These are phyloP conservation scores for Paramecium tetraurelia DNA, from an alignment of 73 alveolate species.

Conservation along the genomic window DNA sequence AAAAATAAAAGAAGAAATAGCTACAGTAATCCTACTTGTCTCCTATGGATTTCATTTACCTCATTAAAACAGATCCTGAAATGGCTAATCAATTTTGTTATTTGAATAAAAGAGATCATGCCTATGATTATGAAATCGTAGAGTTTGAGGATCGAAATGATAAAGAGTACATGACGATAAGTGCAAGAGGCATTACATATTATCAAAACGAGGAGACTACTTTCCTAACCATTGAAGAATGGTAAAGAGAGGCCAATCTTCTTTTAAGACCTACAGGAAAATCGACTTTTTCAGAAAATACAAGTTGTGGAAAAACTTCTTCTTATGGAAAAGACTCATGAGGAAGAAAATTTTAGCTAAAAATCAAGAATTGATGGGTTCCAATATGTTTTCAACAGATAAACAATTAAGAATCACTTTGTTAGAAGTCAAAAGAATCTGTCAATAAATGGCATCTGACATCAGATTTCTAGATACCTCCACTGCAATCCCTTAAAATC, in stretches of 20 bases:
- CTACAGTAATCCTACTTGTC: conserved; percentile 52
- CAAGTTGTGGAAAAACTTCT: conserved; percentile 80
- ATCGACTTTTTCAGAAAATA: conserved; percentile 79
- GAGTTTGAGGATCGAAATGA: conserved; percentile 77
- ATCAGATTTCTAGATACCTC: conserved; percentile 75
- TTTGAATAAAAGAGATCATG: conserved; percentile 77
- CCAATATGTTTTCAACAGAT: conserved; percentile 78
- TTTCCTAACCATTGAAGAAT: conserved; percentile 80
- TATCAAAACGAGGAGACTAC: conserved; percentile 78
- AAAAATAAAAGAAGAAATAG: conserved; percentile 26
- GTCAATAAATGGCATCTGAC: conserved; percentile 64
- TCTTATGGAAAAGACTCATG: conserved; percentile 86
- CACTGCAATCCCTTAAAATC: conserved; percentile 67
- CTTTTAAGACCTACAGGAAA: conserved; percentile 64
- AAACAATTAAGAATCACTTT: conserved; percentile 75
- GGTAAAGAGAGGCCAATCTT: conserved; percentile 85
- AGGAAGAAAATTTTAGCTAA: conserved; percentile 77
- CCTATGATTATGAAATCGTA: conserved; percentile 86
- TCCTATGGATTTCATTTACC: conserved; percentile 83
- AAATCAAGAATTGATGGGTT: conserved; percentile 69
- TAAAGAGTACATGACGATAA: conserved; percentile 83
- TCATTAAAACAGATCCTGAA: conserved; percentile 80
- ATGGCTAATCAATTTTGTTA: conserved; percentile 83
- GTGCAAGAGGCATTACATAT: conserved; percentile 84
- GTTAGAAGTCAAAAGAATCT: conserved; percentile 72